These are phyloP conservation scores for Mycena haematopus DNA, from an alignment of 768 basidiomycete genomes.

Conservation along the genomic window DNA sequence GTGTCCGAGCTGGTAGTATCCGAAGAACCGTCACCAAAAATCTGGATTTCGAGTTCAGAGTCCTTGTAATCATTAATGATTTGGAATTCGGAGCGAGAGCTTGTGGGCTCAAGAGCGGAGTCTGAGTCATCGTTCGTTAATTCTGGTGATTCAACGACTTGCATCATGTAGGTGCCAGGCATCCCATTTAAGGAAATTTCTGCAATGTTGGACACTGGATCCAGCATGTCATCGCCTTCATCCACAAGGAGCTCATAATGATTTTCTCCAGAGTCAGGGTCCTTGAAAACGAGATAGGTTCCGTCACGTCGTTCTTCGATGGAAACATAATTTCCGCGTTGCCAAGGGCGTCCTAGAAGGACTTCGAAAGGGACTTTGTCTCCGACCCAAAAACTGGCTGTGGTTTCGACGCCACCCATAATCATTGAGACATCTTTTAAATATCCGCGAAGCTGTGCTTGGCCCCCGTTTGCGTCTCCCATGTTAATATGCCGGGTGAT, in stretches of 20 bases:
- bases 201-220: not conserved
- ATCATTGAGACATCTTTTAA: not conserved
- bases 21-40: too few species aligned
- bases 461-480: not conserved
- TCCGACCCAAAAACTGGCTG: constrained; percentile 28
- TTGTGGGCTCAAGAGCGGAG: too few species aligned
- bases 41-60: too few species aligned
- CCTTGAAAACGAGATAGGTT: constrained; percentile 16
- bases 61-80: too few species aligned
- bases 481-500: not conserved
- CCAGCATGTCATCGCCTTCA: not conserved
- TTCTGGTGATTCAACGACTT: too few species aligned
- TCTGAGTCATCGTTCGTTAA: too few species aligned
- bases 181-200: not conserved
- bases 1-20: too few species aligned
- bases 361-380: constrained; percentile 24
- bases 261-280: not conserved
- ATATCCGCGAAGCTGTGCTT: not conserved
- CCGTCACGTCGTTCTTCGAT: constrained; percentile 31
- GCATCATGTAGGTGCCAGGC: not conserved
- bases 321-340: constrained; percentile 28
- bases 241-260: not conserved
- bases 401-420: not conserved
- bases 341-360: constrained; percentile 26
- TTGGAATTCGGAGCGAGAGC: too few species aligned